These are phyloP conservation scores for Coelastrella sp. DNA, from an alignment of 139 green algal genomes.

Conservation along the genomic window DNA sequence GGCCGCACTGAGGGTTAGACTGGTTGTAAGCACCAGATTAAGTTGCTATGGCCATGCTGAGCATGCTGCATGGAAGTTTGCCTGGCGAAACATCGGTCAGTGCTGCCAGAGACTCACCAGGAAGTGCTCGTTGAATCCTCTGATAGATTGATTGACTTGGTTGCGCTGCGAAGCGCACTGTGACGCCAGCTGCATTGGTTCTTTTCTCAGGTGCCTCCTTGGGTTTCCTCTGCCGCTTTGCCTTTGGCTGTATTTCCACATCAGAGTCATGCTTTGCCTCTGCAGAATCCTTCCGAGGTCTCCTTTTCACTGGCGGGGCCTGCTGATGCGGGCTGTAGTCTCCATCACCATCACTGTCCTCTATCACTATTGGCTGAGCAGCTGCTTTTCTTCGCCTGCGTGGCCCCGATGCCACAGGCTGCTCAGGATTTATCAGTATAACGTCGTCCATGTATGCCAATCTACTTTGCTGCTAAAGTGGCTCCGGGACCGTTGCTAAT, in stretches of 20 bases:
- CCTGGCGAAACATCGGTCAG: neutral
- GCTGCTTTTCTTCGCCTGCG: neutral
- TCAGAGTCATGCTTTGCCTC: neutral
- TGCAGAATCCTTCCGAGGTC: neutral
- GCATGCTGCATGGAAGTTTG: neutral
- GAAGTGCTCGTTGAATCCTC: constrained; percentile 38
- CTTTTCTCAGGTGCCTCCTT: constrained; percentile 33
- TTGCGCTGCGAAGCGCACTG: neutral
- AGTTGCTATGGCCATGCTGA: no score
- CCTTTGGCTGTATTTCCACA: neutral
- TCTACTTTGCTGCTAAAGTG: neutral
- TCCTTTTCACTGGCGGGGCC: neutral
- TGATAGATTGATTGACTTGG: constrained; percentile 14
- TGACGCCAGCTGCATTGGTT: constrained; percentile 4
- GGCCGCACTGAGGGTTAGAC: no score
- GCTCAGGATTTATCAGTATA: constrained; percentile 5
- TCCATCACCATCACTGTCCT: neutral
- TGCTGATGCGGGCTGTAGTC: neutral
- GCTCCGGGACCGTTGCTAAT: no score
- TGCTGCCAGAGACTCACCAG: neutral
- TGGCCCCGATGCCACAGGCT: neutral
- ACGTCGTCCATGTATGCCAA: neutral
- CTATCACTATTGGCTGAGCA: constrained; percentile 4
- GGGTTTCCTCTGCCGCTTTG: constrained; percentile 3
- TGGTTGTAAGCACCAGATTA: no score